These are phyloP conservation scores for Amanita jacksonii DNA, from an alignment of 768 basidiomycete species.

Conservation along the genomic window DNA sequence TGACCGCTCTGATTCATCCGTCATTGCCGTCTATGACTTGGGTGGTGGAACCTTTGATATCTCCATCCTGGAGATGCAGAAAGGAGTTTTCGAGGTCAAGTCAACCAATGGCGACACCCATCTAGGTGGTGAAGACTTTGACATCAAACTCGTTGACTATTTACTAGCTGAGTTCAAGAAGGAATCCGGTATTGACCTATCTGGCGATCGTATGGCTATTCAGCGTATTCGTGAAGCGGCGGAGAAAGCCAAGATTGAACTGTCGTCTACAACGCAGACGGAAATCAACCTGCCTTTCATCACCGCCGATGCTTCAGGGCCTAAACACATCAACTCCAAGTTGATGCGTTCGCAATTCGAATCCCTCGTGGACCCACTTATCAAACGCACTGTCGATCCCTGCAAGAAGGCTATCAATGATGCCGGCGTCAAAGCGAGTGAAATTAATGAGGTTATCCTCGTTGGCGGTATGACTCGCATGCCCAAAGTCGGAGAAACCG, in stretches of 20 bases:
- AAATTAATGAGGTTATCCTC: conserved; percentile 94
- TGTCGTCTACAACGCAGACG: conserved; percentile 90
- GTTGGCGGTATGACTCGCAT: conserved; percentile 99
- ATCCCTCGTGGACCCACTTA: conserved; percentile 67
- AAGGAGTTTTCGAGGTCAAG: conserved; percentile 99
- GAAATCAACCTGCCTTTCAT: conserved; percentile 99
- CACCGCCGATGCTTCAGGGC: conserved; percentile 89
- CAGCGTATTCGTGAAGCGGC: conserved; percentile 99
- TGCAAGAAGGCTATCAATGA: conserved; percentile 97
- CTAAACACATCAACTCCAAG: conserved; percentile 95
- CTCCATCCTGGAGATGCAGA: conserved; percentile 98
- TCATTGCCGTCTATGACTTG: conserved; percentile 97
- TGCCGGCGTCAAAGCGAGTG: conserved; percentile 86
- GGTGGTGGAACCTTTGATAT: conserved; percentile 99
- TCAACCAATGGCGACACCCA: conserved; percentile 99
- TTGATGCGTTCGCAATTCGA: conserved; percentile 88
- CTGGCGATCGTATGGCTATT: conserved; percentile 88
- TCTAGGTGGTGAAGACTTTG: conserved; percentile 94
- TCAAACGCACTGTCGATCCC: conserved; percentile 87
- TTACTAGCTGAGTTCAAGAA: conserved; percentile 93
- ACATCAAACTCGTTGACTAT: conserved; percentile 79
- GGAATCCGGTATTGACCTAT: conserved; percentile 74
- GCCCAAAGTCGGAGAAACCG: conserved; percentile 91
- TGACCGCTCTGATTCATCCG: conserved; percentile 71
- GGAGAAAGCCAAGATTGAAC: conserved; percentile 98